These are phyloP conservation scores for Camellia granthamiana DNA, from an alignment of 148 eudicot genomes.

Conservation along the genomic window DNA sequence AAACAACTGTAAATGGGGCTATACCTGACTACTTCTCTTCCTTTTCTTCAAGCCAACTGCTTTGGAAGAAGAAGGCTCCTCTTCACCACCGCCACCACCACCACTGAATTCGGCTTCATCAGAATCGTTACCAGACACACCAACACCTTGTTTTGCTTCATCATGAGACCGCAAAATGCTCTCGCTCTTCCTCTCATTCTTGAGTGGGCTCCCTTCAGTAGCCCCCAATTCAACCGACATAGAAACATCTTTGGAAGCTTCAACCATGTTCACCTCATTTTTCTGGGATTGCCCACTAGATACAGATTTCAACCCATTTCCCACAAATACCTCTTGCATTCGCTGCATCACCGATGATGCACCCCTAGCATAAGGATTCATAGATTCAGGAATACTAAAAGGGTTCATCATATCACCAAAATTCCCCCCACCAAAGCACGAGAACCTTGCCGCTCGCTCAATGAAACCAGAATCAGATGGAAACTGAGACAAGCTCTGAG, in stretches of 20 bases:
- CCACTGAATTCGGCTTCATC: slow-evolving; percentile 62
- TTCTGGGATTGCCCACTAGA: slow-evolving; percentile 35
- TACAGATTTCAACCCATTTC: slow-evolving; percentile 29
- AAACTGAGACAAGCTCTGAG: slow-evolving; percentile 66
- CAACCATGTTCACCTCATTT: slow-evolving; percentile 34
- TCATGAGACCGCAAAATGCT: slow-evolving; percentile 29
- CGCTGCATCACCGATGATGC: slow-evolving; percentile 33
- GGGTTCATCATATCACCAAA: slow-evolving; percentile 62
- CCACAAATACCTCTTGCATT: slow-evolving; percentile 40
- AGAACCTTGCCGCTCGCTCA: slow-evolving; percentile 91
- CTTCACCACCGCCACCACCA: slow-evolving; percentile 43
- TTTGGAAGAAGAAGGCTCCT: slow-evolving; percentile 47
- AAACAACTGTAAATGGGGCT: not conserved
- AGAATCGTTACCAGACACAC: slow-evolving; percentile 43
- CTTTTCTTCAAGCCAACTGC: slow-evolving; percentile 61
- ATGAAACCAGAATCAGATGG: slow-evolving; percentile 93
- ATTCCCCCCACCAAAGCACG: slow-evolving; percentile 72
- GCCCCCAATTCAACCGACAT: slow-evolving; percentile 30
- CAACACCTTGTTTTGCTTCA: slow-evolving; percentile 47
- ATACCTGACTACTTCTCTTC: slow-evolving; percentile 72
- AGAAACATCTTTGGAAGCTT: slow-evolving; percentile 43
- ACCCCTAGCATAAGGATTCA: slow-evolving; percentile 41
- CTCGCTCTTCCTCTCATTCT: slow-evolving; percentile 37
- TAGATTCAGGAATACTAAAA: slow-evolving; percentile 42
- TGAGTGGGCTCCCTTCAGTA: slow-evolving; percentile 36